A percentile compares a stretch with the other conserved stretches of the same genome.
phyloP scores from a whole-genome alignment of 148 eudicot genomes.

The Arbutus unedo region DNA sequence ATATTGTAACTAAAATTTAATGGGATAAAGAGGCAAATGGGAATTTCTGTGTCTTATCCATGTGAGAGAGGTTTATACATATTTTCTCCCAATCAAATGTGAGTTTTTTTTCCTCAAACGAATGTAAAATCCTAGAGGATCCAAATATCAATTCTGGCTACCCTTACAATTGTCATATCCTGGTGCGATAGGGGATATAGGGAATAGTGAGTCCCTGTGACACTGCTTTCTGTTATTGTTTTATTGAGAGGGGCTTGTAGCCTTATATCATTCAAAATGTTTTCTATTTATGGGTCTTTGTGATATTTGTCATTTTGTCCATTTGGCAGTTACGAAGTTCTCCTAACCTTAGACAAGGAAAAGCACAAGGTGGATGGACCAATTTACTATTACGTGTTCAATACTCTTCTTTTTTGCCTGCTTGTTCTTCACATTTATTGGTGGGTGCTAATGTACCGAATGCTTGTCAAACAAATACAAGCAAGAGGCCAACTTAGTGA shows the following conservation, averaged over 20 bases:
- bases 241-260: neutral
- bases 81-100: neutral
- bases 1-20: neutral
- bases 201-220: neutral
- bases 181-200: neutral
- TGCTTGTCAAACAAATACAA: slow-evolving; percentile 94
- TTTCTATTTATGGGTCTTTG: neutral
- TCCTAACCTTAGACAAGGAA: slow-evolving; percentile 65
- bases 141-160: neutral
- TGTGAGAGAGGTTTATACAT: neutral
- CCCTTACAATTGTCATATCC: neutral
- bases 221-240: neutral
- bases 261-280: neutral
- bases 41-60: neutral
- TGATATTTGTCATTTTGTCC: neutral
- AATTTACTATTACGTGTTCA: slow-evolving; percentile 82
- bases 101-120: neutral
- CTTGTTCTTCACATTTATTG: slow-evolving; percentile 92
- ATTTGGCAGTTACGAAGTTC: slow-evolving; percentile 78
- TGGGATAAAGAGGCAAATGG: neutral
- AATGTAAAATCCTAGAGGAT: neutral
- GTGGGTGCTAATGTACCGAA: slow-evolving; percentile 91
- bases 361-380: slow-evolving; percentile 71
- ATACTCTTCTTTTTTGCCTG: slow-evolving; percentile 69
- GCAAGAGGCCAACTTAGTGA: slow-evolving; percentile 83